Conservation (phyloP, 352 stramenopile genomes). For the Phytopythium montanum region DNA sequence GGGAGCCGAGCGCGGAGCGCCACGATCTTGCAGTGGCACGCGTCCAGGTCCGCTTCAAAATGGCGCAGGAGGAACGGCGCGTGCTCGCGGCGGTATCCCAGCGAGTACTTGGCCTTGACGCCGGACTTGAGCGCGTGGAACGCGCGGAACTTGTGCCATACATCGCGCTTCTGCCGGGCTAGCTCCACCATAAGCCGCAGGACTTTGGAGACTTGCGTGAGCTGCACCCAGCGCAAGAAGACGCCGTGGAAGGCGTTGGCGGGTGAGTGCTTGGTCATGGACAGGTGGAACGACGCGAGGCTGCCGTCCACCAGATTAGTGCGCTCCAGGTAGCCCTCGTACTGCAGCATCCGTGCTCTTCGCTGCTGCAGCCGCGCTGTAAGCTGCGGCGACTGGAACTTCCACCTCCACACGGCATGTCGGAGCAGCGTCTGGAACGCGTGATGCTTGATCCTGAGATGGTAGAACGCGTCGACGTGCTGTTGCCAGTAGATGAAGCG, state of each 20-base stretch:
- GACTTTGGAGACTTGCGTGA: conserved; percentile 34
- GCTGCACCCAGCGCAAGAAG: conserved; percentile 61
- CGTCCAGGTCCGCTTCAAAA: conserved; percentile 37
- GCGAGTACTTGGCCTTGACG: conserved; percentile 46
- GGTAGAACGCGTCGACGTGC: conserved; percentile 35
- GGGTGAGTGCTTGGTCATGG: conserved; percentile 35
- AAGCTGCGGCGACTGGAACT: conserved; percentile 38
- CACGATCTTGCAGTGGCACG: conserved; percentile 46
- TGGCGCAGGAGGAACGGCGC: conserved; percentile 42
- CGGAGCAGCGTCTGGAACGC: conserved; percentile 42
- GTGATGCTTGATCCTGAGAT: conserved; percentile 34
- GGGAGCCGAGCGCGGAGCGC: conserved; percentile 26
- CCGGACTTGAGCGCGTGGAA: conserved; percentile 36
- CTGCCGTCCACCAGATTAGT: conserved; percentile 30
- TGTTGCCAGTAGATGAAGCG: conserved; percentile 52
- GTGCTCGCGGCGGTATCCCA: conserved; percentile 14
- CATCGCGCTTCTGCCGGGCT: conserved; percentile 22
- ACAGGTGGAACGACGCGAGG: conserved; percentile 24
- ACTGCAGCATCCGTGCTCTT: conserved; percentile 30
- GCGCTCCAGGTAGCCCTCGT: conserved; percentile 31
- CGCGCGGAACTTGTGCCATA: conserved; percentile 33
- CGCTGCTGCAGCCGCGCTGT: conserved; percentile 32
- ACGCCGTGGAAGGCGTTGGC: conserved; percentile 39
- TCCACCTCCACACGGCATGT: conserved; percentile 47
- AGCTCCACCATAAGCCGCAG: conserved; percentile 18